A percentile compares a stretch with the other conserved stretches of the same genome.
phyloP scores from a whole-genome alignment of 2,329 filamentous ascomycete species.

The Xylaria digitata region DNA sequence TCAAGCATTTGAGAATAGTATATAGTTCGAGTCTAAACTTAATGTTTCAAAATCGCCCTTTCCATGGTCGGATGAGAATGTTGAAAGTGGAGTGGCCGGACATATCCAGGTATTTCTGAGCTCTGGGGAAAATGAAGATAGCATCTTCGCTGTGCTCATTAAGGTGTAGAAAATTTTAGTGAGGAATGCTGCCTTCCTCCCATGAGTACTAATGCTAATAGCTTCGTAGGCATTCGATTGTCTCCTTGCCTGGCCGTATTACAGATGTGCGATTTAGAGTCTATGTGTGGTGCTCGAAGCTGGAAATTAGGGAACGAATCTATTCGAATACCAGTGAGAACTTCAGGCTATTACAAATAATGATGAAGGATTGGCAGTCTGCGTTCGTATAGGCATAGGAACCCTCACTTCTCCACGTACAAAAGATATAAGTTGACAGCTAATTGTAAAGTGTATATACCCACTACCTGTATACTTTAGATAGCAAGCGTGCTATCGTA shows the following conservation, averaged over 20 bases:
- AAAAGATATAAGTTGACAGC: not conserved
- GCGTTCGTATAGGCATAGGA: constrained; percentile 14
- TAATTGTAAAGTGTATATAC: constrained; percentile 9
- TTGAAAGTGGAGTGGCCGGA: constrained; percentile 5
- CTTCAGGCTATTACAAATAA: constrained; percentile 22
- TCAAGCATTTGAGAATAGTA: constrained; percentile 11
- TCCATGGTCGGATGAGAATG: constrained; percentile 22
- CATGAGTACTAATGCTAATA: not conserved
- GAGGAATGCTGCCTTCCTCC: not conserved
- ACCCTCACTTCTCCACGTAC: no score
- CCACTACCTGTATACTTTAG: constrained; percentile 13
- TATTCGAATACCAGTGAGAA: constrained; percentile 18
- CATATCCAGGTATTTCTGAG: constrained; percentile 1
- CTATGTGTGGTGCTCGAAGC: constrained; percentile 25
- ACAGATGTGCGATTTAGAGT: constrained; percentile 19
- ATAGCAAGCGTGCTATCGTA: constrained; percentile 9
- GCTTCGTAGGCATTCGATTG: constrained; percentile 14
- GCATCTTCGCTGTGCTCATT: constrained; percentile 18
- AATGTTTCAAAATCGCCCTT: constrained; percentile 2
- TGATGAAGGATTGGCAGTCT: constrained; percentile 27
- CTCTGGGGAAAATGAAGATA: constrained; percentile 3
- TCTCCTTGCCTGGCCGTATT: constrained; percentile 23
- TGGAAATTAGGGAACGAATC: constrained; percentile 7
- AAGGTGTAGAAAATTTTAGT: constrained; percentile 21
- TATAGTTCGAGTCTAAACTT: constrained; percentile 8